Base-by-base conservation (phyloP, 129 eudicot genomes). In the Artemisia tridentata region DNA sequence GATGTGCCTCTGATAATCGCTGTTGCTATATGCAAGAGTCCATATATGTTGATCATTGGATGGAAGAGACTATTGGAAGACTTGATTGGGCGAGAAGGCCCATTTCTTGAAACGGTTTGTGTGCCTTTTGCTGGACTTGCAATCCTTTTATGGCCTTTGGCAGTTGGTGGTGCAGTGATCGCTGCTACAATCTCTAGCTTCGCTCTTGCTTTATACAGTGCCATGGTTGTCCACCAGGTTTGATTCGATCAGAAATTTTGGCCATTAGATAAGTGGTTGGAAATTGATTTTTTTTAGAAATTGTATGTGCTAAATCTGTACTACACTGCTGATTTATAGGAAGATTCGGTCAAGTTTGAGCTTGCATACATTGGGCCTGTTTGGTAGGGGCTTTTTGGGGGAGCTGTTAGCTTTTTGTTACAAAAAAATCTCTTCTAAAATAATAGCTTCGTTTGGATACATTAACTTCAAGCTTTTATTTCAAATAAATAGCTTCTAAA, bases 21-120 rank as follows among this genome's bases (percentile, higher is more conserved):
- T 0, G 82, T 93, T 23, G 95, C 97, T 67, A 71, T 93, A 46
- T 89, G 90, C 88, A 93, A 89, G 72, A 89, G 97, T 55, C 98
- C 98, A 15, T 93, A 85, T 51, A 87, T 93, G 98, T 62, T 93
- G 73, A 78, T 89, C 53, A 90, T 83, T 49, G 98, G 98, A 41
- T 93, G 98, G 98, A 89, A 89, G 81, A 85, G 98, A 78, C 75
- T 93, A 15, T 67, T 89, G 1, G 98, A 89, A 77, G 98, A 93
- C 71, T 49, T 93, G 45, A 74, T 93, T 29, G 97, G 98, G 46
- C 72, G 98, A 71, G 97, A 89, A 80, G 98, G 97, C 5, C 98
- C 98, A 3, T 92, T 92, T 78, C 79, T 92, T 18, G 98, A 92
- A 88, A 81, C 91, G 0, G 91, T 88, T 14, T 92, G 98, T 72